Evolutionary conservation across 164 flowering plant species (phyloP).

Genomic region (Nymphaea colorata): DNA sequence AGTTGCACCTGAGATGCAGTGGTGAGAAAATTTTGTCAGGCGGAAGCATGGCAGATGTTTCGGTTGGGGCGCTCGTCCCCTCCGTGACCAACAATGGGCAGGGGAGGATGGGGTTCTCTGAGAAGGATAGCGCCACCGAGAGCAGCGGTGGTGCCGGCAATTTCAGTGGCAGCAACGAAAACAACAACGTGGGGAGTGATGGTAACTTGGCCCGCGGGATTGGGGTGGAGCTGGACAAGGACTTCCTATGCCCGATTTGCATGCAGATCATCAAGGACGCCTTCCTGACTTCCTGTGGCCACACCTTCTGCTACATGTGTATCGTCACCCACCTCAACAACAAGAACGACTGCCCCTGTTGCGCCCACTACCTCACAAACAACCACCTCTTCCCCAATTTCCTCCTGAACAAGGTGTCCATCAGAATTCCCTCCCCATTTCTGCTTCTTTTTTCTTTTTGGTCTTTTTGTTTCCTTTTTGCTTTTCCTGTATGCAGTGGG

Average conservation of each 20-base stretch:
- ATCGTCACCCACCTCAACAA: conserved; percentile 76
- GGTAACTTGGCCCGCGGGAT: conserved; percentile 1
- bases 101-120: not conserved
- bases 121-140: not conserved
- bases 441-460: not conserved
- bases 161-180: not conserved
- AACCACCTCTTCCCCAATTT: conserved; percentile 79
- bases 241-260: conserved; percentile 81
- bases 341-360: conserved; percentile 94
- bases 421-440: not conserved
- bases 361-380: conserved; percentile 52
- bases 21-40: not conserved
- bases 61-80: not conserved
- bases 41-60: not conserved
- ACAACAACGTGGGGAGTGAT: conserved; percentile 4
- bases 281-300: conserved; percentile 87
- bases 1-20: not conserved
- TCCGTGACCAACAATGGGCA: not conserved
- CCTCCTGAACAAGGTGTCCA: conserved; percentile 64
- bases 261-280: conserved; percentile 95
- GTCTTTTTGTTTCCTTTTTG: not conserved
- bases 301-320: conserved; percentile 96
- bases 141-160: not conserved
- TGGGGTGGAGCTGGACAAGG: conserved; percentile 46
- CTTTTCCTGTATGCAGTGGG: not conserved